phyloP scores from a whole-genome alignment of 306 rosid genomes.

The Gastrolobium villosum region DNA sequence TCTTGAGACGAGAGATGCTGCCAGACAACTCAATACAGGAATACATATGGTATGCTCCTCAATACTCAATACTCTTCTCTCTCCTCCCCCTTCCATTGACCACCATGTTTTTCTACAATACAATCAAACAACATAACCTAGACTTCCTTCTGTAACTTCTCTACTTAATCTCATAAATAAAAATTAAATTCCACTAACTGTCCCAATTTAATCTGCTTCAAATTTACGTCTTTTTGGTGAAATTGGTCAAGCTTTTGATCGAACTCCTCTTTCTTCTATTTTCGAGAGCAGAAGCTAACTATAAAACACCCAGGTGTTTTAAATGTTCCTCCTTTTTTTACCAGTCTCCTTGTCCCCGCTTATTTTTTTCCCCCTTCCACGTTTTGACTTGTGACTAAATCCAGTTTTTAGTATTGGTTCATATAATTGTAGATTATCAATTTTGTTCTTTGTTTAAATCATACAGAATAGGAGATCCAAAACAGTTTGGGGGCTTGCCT shows the following conservation, averaged over 20 bases:
- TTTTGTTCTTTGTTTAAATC: conserved; percentile 8
- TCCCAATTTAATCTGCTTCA: background rate
- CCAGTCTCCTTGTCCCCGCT: background rate
- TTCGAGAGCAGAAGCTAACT: no score
- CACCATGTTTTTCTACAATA: background rate
- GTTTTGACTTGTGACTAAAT: background rate
- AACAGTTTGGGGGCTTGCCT: background rate
- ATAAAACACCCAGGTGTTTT: background rate
- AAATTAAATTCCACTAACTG: background rate
- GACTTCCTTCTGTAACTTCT: background rate
- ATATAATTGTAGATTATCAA: background rate
- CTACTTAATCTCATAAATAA: background rate
- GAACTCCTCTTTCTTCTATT: background rate
- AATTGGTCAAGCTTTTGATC: background rate
- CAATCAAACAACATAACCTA: background rate
- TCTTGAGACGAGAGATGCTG: conserved; percentile 72
- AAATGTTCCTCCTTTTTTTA: background rate
- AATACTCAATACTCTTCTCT: no score
- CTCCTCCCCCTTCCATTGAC: no score
- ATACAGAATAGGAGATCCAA: background rate
- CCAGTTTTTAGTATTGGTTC: background rate
- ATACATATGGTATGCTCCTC: conserved; percentile 72
- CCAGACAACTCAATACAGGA: conserved; percentile 81
- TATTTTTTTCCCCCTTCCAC: background rate
- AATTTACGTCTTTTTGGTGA: background rate